Evolutionary conservation across 2,329 filamentous ascomycete genomes (phyloP), one percentile per base, ranked within the genome.

Genomic region (Elsinoe fawcettii): DNA sequence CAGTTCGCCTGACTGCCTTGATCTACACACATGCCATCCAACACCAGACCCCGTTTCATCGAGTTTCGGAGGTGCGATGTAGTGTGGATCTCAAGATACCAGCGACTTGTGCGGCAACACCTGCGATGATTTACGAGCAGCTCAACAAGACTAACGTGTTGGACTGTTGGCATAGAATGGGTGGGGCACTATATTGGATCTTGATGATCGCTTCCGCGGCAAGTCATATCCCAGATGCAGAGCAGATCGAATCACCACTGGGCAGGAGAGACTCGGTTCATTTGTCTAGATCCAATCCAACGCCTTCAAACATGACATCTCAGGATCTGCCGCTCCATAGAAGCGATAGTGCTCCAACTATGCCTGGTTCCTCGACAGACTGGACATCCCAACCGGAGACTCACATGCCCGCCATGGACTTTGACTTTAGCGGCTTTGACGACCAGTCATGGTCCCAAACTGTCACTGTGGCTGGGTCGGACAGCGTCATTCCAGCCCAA

Each of bases 131-230:
- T 51, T 61, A 64, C 41, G 57, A 61, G 16, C 60, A 62, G 3
- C 60, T 70, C 1, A 53, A 59, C 18, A 49, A 60, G 2, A 68
- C 68, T 3, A 63, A 67, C 49, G 58, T 68, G 5, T 60, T 61
- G 16, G 63, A 67, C 22, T 67, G 65, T 60, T 70, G 68, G 69
- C 63, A 63, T n/a, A 61, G 64, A 27, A 61, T 70, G 55, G 62
- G 65, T 1, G 69, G 69, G 11, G 65, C 70, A 2, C 61, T 71
- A 3, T 66, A 69, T 55, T 70, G 65, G 63, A 62, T 66, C 16
- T 58, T 63, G 1, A 57, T 69, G 11, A 62, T 70, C 8, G 67
- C 65, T 23, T 63, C 64, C n/a, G 65, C 66, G 5, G 65, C 67
- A 7, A 64, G 64, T 22, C 65, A 65, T 47, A 60, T 64, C 20